These are phyloP conservation scores for Verbascum thapsus DNA, from an alignment of 257 asterid species.

Conservation along the genomic window DNA sequence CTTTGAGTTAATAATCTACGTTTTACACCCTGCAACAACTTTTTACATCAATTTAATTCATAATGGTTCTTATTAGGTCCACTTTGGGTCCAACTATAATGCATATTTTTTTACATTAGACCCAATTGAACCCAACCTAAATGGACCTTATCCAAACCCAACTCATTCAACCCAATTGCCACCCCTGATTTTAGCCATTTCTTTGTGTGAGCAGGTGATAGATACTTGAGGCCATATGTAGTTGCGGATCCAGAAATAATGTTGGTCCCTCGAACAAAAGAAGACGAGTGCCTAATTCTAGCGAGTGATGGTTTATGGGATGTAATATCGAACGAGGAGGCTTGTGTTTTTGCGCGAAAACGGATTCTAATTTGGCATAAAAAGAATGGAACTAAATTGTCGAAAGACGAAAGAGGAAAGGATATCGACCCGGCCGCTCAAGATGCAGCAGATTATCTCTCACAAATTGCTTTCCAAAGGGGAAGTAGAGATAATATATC, in stretches of 20 bases:
- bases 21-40: too few species aligned
- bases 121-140: too few species aligned
- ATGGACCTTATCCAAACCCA: too few species aligned
- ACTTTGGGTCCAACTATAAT: too few species aligned
- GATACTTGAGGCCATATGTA: slow-evolving; percentile 51
- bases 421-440: slow-evolving; percentile 46
- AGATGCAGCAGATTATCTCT: slow-evolving; percentile 51
- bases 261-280: slow-evolving; percentile 45
- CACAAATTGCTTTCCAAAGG: slow-evolving; percentile 47
- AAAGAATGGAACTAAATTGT: slow-evolving; percentile 29
- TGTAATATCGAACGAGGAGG: slow-evolving; percentile 51
- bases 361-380: slow-evolving; percentile 55
- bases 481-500: slow-evolving; percentile 54
- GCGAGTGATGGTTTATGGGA: slow-evolving; percentile 62
- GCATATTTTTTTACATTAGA: too few species aligned
- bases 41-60: too few species aligned
- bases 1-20: too few species aligned
- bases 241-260: slow-evolving; percentile 48
- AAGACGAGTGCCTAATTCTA: slow-evolving; percentile 54
- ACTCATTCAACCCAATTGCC: not conserved
- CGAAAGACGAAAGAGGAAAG: slow-evolving; percentile 32
- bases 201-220: slow-evolving; percentile 36
- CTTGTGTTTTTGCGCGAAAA: slow-evolving; percentile 50
- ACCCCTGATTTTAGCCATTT: not conserved
- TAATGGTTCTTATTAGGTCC: too few species aligned